Base-by-base conservation (phyloP, 768 basidiomycete genomes). In the Kwoniella heveanensis region DNA sequence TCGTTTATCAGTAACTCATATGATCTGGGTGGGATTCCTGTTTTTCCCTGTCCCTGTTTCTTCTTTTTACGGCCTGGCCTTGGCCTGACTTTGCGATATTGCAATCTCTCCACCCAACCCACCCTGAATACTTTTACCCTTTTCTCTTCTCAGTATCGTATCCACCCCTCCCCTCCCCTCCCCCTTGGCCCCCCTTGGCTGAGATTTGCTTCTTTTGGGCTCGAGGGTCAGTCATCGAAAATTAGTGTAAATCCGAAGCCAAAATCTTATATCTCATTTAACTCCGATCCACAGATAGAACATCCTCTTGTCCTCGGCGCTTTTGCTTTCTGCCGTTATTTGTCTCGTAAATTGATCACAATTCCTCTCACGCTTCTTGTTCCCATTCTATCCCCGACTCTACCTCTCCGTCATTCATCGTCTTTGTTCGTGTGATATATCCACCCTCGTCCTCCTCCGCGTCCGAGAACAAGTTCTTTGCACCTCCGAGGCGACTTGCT, bases 281-380 rank as follows among this genome's bases (percentile, higher is more conserved):
- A 44, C 39, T 44, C 39, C 39, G 39, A 44, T 32, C 13, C 39
- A 17, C 39, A 10, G 10, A 8, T 10, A 44, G 6, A 8, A 7
- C 39, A 3, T 17, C 39, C 10, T 17, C 15, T 17, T 44, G 32
- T 13, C 32, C 39, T 44, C 39, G 13, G 5, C 32, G 32, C 32
- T 6, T 32, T 32, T 32, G 32, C 32, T 32, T 32, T 13, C 32
- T 44, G 39, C 39, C 39, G 39, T 44, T 44, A 44, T 44, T 9
- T 10, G 10, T 44, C 39, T 10, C 39, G 39, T 44, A 44, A 44
- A 44, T 32, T 6, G 3, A 19, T 9, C 39, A 10, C 19, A 19
- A 44, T 44, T 44, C 39, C 39, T 44, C 39, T 44, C 39, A 44
- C 39, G 39, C 39, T 44, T 19, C 39, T 44, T 44, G 39, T 44